Conservation (phyloP, 768 basidiomycete species). For the Tremella fuciformis region DNA sequence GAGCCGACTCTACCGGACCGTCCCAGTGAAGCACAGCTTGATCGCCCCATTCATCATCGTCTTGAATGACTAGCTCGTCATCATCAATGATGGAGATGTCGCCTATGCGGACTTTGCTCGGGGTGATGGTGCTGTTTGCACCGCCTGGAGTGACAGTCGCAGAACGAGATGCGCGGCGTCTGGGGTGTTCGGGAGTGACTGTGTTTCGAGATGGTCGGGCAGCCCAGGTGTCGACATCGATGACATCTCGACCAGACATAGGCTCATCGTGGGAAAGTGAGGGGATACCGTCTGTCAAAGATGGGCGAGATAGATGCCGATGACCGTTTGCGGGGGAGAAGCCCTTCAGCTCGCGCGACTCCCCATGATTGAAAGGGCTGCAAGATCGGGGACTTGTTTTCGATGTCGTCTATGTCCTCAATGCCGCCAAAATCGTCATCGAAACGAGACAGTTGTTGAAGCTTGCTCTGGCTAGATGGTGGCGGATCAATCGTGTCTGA, state of each 20-base stretch:
- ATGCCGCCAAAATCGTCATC: background rate
- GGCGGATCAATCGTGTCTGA: background rate
- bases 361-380: constrained; percentile 3
- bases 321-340: constrained; percentile 3
- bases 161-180: constrained; percentile 1
- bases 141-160: constrained; percentile 13
- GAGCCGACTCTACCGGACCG: background rate
- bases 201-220: background rate
- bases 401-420: background rate
- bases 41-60: constrained; percentile 32
- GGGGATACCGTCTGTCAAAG: background rate
- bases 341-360: background rate
- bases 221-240: background rate
- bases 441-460: background rate
- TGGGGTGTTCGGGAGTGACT: constrained; percentile 6
- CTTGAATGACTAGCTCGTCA: constrained; percentile 13
- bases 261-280: constrained; percentile 5
- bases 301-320: background rate
- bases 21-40: constrained; percentile 24
- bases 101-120: background rate
- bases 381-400: too few species aligned
- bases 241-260: background rate
- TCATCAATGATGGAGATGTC: too few species aligned
- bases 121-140: constrained; percentile 7
- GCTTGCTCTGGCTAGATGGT: constrained; percentile 4